Base-by-base conservation (phyloP, 2,329 filamentous ascomycete species). In the Thyridium curvatum region DNA sequence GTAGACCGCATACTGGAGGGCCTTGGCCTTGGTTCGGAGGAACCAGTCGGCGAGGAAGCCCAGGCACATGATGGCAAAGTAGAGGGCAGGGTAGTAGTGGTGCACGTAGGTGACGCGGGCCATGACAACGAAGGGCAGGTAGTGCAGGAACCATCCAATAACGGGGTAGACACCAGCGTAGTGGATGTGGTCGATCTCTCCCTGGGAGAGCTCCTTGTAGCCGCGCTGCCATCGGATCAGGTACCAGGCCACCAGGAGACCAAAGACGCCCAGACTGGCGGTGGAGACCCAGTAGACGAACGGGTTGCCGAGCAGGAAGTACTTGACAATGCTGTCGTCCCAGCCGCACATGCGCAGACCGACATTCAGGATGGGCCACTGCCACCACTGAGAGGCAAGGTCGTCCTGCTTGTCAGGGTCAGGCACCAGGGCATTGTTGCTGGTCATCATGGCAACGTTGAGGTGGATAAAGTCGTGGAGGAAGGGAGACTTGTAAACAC, bases 371-470 rank as follows among this genome's bases (percentile, higher is more conserved):
- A 98, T 79, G 15, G 93, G 93, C 93, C 93, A 98, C 66, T 98
- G 90, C 93, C 93, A 98, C 72, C 90, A 96, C 49, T 89, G 74
- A 12, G 93, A 98, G 26, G 93, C 93, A 35, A 98, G 79, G 56
- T 98, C 93, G 55, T 98, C 93, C 63, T 98, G 93, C 77, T 98
- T 98, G 62, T 98, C 93, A 4, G 93, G 91, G 56, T 98, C 93
- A 4, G 93, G 93, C 15, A 98, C 88, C 34, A 98, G 79, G 17
- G 93, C 93, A 58, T 98, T 98, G 75, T 98, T 98, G 30, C 93
- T 97, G 4, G 93, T 98, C 91, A 97, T 96, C 93, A 98, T 98
- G 46, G 93, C 93, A 45, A 98, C 93, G 60, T 98, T 98, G 45
- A 97, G 71, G 62, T 98, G 93, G 47, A 98, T 83, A 55, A 98